phyloP scores from a whole-genome alignment of 129 eudicot genomes.

The Glebionis coronaria region DNA sequence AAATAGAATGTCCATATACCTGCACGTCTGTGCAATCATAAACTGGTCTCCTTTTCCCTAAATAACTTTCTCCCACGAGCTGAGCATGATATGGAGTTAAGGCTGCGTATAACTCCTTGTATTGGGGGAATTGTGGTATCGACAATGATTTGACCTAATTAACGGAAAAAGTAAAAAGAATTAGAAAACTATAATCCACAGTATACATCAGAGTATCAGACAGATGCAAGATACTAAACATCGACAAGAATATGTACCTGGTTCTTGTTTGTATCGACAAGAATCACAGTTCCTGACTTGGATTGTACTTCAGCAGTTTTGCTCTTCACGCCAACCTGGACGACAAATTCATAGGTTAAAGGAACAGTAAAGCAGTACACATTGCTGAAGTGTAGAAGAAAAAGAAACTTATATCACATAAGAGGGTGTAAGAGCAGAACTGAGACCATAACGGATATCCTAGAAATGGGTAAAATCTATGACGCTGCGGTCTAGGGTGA shows the following conservation, averaged over 20 bases:
- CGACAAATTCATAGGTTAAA: conserved; percentile 22
- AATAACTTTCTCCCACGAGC: conserved; percentile 93
- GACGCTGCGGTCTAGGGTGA: too few relatives aligned
- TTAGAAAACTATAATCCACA: conserved; percentile 8
- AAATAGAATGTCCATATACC: conserved; percentile 35
- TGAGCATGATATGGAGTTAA: conserved; percentile 76
- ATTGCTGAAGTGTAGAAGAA: background rate
- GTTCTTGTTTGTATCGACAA: conserved; percentile 87
- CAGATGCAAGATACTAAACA: background rate
- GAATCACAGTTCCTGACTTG: conserved; percentile 65
- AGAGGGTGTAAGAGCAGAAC: too few relatives aligned
- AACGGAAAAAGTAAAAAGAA: conserved; percentile 1
- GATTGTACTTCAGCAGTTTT: conserved; percentile 89
- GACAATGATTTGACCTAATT: conserved; percentile 72
- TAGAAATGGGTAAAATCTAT: too few relatives aligned
- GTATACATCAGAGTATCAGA: background rate
- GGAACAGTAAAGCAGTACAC: conserved; percentile 1
- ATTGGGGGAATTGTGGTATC: conserved; percentile 75
- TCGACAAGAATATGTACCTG: conserved; percentile 50
- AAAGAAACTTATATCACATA: conserved; percentile 9
- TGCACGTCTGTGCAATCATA: conserved; percentile 86
- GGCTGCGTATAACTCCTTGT: conserved; percentile 61
- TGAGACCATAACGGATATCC: too few relatives aligned
- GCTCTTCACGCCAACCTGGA: conserved; percentile 93
- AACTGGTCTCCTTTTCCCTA: conserved; percentile 79